These are phyloP conservation scores for Didymella lethalis DNA, from an alignment of 2,329 filamentous ascomycete species.

Conservation along the genomic window DNA sequence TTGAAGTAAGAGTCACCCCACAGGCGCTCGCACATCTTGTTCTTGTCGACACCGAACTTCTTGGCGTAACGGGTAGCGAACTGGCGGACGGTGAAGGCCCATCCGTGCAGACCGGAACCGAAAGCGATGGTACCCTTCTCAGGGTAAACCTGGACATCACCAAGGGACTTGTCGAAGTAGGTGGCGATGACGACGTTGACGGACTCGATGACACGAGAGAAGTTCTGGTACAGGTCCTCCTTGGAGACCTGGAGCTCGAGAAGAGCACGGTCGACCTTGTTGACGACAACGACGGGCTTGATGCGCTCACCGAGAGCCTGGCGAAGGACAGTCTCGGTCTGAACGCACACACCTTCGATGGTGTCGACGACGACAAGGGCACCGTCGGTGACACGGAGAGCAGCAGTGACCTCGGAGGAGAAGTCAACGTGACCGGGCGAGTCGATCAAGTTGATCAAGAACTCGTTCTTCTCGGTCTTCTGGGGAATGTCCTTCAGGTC, in stretches of 20 bases:
- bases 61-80: conserved; percentile 96
- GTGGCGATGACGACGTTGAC: conserved; percentile 99
- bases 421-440: conserved; percentile 99
- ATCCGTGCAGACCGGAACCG: conserved; percentile 99
- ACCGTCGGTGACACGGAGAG: conserved; percentile 99
- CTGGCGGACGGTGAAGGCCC: conserved; percentile 99
- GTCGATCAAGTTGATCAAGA: conserved; percentile 99
- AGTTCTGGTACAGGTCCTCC: conserved; percentile 99
- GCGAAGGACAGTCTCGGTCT: conserved; percentile 99
- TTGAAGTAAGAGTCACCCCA: conserved; percentile 99
- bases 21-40: conserved; percentile 99
- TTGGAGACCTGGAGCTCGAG: conserved; percentile 98
- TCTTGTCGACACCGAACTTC: conserved; percentile 99
- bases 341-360: conserved; percentile 99
- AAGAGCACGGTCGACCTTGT: conserved; percentile 99
- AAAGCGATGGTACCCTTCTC: conserved; percentile 98
- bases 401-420: conserved; percentile 98
- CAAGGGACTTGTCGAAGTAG: conserved; percentile 95
- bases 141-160: conserved; percentile 98
- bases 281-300: conserved; percentile 99
- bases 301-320: conserved; percentile 99
- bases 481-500: conserved; percentile 95
- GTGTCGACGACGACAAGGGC: conserved; percentile 99
- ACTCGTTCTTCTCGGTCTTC: conserved; percentile 90
- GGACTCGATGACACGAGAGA: conserved; percentile 99